Percentiles rank a stretch among this genome's conserved stretches.
Conservation (phyloP, 139 green algal species). For the Chlamydomonas applanata region DNA sequence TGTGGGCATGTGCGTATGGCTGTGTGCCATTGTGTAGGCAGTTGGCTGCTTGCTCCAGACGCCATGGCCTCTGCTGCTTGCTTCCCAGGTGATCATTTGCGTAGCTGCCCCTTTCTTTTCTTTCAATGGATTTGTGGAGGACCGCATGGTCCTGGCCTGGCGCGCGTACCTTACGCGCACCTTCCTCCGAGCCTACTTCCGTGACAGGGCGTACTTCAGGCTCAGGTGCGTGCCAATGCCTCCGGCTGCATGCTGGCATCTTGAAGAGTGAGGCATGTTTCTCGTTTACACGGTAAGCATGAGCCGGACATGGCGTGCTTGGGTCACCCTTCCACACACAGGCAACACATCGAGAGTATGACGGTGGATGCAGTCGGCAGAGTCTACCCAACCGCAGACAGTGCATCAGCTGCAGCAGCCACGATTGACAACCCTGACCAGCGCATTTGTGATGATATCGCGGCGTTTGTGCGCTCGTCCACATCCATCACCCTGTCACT, state of each 20-base stretch:
- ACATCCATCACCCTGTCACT: constrained; percentile 65
- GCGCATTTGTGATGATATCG: constrained; percentile 90
- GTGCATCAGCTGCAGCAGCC: background rate
- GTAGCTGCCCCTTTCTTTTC: constrained; percentile 38
- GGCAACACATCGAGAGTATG: background rate
- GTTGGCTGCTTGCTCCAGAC: too few relatives aligned
- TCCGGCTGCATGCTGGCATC: background rate
- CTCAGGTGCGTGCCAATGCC: background rate
- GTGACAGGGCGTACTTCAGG: constrained; percentile 7
- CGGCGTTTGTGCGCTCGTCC: constrained; percentile 58
- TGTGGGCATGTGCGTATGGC: too few relatives aligned
- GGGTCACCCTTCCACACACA: background rate
- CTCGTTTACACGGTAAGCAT: background rate
- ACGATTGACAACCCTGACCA: constrained; percentile 64
- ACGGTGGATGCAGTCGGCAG: background rate
- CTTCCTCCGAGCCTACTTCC: constrained; percentile 33
- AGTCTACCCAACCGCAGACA: background rate
- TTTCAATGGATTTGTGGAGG: constrained; percentile 41
- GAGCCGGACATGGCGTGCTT: background rate
- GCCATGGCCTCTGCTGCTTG: too few relatives aligned
- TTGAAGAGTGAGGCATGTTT: background rate
- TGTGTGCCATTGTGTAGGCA: too few relatives aligned
- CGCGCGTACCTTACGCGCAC: constrained; percentile 27
- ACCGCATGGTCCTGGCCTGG: constrained; percentile 44
- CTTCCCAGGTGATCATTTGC: constrained; percentile 27